Conservation (phyloP, 1,139 yeast species). For the Hansenula sp. region DNA sequence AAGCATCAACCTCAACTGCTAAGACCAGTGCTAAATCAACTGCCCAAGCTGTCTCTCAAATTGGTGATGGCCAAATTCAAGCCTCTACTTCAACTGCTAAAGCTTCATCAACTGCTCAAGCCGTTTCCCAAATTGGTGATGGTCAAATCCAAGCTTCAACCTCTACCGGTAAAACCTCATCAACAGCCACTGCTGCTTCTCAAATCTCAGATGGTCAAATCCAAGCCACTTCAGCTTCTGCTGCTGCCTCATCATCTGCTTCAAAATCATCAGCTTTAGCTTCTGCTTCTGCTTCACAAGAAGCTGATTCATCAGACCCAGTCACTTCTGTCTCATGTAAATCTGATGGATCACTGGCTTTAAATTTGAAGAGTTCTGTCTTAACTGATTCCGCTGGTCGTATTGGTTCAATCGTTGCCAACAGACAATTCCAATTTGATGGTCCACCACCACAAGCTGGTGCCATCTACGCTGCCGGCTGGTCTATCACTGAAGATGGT, state of each 20-base stretch:
- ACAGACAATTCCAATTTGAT: conserved; percentile 84
- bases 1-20: conserved; percentile 37
- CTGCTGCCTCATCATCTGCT: conserved; percentile 2
- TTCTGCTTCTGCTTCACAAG: conserved; percentile 6
- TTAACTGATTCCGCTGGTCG: conserved; percentile 62
- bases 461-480: conserved; percentile 78
- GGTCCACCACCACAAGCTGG: conserved; percentile 93
- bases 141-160: conserved; percentile 63
- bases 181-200: conserved; percentile 25
- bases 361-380: conserved; percentile 49
- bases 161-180: conserved; percentile 34
- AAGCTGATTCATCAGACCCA: conserved; percentile 23
- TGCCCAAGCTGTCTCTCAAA: conserved; percentile 37
- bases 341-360: conserved; percentile 44
- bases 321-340: conserved; percentile 40
- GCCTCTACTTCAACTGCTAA: conserved; percentile 34
- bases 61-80: conserved; percentile 43
- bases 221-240: conserved; percentile 13
- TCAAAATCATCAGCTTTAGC: conserved; percentile 4
- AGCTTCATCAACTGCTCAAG: conserved; percentile 33
- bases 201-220: conserved; percentile 11
- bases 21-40: conserved; percentile 30
- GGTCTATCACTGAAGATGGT: conserved; percentile 65
- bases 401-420: conserved; percentile 78
- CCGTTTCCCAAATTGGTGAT: conserved; percentile 51